These are phyloP conservation scores for Leccinum broughii DNA, from an alignment of 768 basidiomycete genomes.

Conservation along the genomic window DNA sequence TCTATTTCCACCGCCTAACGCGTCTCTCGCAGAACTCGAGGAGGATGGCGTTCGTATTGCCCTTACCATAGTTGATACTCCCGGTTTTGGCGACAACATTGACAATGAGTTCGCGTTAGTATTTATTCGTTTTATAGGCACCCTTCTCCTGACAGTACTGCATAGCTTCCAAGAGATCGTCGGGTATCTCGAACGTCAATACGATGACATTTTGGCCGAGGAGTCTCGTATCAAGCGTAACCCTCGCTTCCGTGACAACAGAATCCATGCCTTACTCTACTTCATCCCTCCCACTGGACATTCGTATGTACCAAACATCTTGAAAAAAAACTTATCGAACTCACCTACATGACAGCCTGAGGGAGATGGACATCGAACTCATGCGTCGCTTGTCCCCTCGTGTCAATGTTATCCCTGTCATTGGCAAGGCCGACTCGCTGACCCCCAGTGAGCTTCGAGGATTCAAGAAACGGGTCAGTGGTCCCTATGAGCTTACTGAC, in stretches of 20 bases:
- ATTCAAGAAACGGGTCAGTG: slow-evolving; percentile 88
- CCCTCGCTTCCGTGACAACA: slow-evolving; percentile 97
- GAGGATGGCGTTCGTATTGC: slow-evolving; percentile 99
- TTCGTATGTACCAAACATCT: slow-evolving; percentile 56
- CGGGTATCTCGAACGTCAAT: slow-evolving; percentile 95
- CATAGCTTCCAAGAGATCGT: slow-evolving; percentile 94
- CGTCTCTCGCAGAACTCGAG: slow-evolving; percentile 72
- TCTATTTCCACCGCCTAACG: background rate
- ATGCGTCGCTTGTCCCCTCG: slow-evolving; percentile 98
- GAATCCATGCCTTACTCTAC: slow-evolving; percentile 94
- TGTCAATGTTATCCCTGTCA: slow-evolving; percentile 98
- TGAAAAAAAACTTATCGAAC: background rate
- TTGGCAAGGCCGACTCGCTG: slow-evolving; percentile 94
- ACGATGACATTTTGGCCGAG: slow-evolving; percentile 97
- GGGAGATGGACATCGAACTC: slow-evolving; percentile 98
- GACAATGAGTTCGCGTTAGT: slow-evolving; percentile 98
- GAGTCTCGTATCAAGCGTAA: slow-evolving; percentile 99
- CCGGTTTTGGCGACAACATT: slow-evolving; percentile 98
- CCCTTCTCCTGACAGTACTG: slow-evolving; percentile 6
- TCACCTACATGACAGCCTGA: slow-evolving; percentile 51
- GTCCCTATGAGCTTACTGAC: background rate
- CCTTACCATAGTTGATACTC: slow-evolving; percentile 97
- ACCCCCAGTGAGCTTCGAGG: slow-evolving; percentile 90
- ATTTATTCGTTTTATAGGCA: slow-evolving; percentile 8
- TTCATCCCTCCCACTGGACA: slow-evolving; percentile 99